Evolutionary conservation across 345 rosid genomes (phyloP), one percentile per base, ranked within the genome.

Genomic region (Clausena lansium): DNA sequence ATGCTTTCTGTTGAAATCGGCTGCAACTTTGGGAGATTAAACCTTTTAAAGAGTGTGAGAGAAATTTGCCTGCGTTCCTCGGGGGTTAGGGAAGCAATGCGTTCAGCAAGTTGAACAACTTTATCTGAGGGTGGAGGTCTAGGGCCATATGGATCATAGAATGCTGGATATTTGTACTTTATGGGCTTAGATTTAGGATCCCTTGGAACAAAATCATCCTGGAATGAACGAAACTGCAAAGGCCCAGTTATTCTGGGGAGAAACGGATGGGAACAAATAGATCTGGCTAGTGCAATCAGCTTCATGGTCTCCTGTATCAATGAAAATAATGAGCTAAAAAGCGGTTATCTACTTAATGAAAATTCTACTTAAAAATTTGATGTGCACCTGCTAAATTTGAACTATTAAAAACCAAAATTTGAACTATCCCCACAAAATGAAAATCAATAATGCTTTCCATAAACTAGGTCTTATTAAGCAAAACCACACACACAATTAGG

Each of bases 101-200:
- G 87, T 39, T 91, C 89, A 0, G 90, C 94, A 73, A 91, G 88
- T 78, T 85, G 84, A 70, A 88, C 64, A 60, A 89, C 71, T 70
- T 79, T 91, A 22, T 87, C 89, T 0, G 85, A 85, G 9, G 94
- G 90, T 1, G 88, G 87, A n/a, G 91, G 84, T 69, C 82, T 84
- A 4, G 87, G 91, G 62, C 91, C 91, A 75, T 91, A 91, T 0
- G 91, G 91, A 71, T 91, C 77, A 75, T 89, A 88, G 71, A 83
- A 57, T 50, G 77, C 82, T 0, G 90, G 93, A 41, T 91, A 89
- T 63, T 86, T 87, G 81, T 78, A 86, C 70, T 58, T 87, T 59
- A 15, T 84, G 9, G 89, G 87, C 78, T 86, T 88, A 6, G 82
- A 76, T 6, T 73, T 84, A 67, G 91, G 91, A 82, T 89, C 91